A percentile compares a stretch with the other conserved stretches of the same genome.
phyloP scores from a whole-genome alignment of 2,329 filamentous ascomycete genomes.

The Monosporascus sp. region DNA sequence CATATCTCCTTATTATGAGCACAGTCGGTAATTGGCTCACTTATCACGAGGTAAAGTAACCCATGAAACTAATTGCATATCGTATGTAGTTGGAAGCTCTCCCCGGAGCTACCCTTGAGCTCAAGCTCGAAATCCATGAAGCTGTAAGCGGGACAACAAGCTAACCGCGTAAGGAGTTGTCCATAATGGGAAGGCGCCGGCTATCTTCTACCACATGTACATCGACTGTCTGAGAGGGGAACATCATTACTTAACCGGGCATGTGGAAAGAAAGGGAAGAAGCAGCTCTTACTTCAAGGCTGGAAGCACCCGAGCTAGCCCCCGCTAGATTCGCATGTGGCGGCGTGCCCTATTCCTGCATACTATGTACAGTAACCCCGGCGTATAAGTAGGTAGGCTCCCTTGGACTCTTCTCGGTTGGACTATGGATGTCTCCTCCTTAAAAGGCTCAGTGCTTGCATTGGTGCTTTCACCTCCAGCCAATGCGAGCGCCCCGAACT shows the following conservation, averaged over 20 bases:
- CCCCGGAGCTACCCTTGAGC: not conserved
- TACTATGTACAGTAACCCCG: too few species aligned
- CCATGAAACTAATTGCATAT: too few species aligned
- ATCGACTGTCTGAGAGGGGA: too few species aligned
- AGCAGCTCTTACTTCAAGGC: not conserved
- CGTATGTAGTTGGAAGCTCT: not conserved
- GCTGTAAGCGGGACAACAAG: not conserved
- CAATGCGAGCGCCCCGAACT: slow-evolving; percentile 14
- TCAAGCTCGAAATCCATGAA: not conserved
- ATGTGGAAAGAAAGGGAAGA: not conserved
- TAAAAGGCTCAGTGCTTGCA: too few species aligned
- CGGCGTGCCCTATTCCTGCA: not conserved
- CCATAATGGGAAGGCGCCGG: not conserved
- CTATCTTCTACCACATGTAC: not conserved
- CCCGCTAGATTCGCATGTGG: not conserved
- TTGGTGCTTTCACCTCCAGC: not conserved
- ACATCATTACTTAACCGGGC: not conserved
- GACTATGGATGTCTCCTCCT: too few species aligned
- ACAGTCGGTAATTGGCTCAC: too few species aligned
- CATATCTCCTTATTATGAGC: too few species aligned
- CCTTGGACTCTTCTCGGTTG: too few species aligned
- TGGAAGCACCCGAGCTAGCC: not conserved
- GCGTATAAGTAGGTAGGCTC: too few species aligned
- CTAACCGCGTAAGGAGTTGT: not conserved
- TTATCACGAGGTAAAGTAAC: too few species aligned